Conservation (phyloP, 2,329 filamentous ascomycete species). For the Leptographium procerum region DNA sequence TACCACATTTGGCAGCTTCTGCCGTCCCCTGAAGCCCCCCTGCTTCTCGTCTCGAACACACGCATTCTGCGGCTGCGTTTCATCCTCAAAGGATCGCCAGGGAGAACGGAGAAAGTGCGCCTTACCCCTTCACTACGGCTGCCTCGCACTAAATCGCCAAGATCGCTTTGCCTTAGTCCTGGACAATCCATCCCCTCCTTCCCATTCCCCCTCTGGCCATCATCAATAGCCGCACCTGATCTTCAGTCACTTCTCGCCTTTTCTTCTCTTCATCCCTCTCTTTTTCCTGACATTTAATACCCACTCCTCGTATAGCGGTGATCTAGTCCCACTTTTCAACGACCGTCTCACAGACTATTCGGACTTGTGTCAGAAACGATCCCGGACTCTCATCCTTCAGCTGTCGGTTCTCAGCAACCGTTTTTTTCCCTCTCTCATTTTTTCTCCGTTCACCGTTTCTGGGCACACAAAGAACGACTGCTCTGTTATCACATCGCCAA, state of each 20-base stretch:
- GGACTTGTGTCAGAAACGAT: neutral
- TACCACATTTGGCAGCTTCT: too few species aligned
- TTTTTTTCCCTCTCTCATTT: neutral
- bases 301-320: neutral
- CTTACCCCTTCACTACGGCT: neutral
- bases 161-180: neutral
- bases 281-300: neutral
- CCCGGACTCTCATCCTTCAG: neutral
- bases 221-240: neutral
- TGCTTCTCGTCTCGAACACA: neutral
- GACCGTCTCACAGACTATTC: neutral
- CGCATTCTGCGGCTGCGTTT: neutral
- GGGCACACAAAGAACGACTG: neutral
- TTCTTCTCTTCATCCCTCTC: neutral
- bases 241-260: neutral
- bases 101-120: neutral
- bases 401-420: neutral
- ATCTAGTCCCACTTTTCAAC: neutral
- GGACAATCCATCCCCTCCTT: neutral
- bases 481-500: neutral
- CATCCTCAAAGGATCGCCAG: neutral
- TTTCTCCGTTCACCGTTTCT: neutral
- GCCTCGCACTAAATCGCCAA: neutral
- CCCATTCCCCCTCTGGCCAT: neutral
- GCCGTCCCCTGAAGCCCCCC: neutral